phyloP scores from a whole-genome alignment of 1,139 yeast species.

The Saccharomyces pastorianus region DNA sequence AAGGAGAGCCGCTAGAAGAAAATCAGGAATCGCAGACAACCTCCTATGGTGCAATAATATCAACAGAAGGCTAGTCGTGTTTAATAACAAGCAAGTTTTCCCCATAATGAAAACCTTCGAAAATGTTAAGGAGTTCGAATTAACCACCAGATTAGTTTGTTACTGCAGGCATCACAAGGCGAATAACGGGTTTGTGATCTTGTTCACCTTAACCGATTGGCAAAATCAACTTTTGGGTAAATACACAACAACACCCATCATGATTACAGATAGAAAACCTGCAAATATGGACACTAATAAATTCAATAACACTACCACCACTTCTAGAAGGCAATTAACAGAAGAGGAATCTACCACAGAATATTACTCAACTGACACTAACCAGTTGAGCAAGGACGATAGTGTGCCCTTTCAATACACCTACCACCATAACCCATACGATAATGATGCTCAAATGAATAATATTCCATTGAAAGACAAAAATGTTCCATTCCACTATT shows the following conservation, averaged over 20 bases:
- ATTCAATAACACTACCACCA: background rate
- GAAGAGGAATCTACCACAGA: conserved; percentile 2
- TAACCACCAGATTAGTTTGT: conserved; percentile 84
- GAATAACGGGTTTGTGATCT: conserved; percentile 62
- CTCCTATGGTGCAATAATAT: conserved; percentile 69
- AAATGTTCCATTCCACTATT: background rate
- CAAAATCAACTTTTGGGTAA: conserved; percentile 61
- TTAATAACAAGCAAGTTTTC: conserved; percentile 82
- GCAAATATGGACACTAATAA: conserved; percentile 30
- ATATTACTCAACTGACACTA: conserved; percentile 1
- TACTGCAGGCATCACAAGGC: conserved; percentile 94
- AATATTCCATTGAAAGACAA: background rate
- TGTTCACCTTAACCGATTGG: conserved; percentile 60
- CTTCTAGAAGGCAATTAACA: conserved; percentile 1
- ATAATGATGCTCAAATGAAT: background rate
- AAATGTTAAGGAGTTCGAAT: conserved; percentile 42
- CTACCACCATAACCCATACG: background rate
- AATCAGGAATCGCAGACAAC: conserved; percentile 60
- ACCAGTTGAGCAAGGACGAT: background rate
- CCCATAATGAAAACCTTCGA: conserved; percentile 57
- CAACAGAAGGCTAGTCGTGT: conserved; percentile 74
- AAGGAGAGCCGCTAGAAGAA: conserved; percentile 84
- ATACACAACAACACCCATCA: conserved; percentile 61
- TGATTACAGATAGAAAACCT: conserved; percentile 84
- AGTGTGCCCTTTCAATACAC: background rate